Evolutionary conservation across 441 rosid genomes (phyloP).

Genomic region (Populus hybrid): DNA sequence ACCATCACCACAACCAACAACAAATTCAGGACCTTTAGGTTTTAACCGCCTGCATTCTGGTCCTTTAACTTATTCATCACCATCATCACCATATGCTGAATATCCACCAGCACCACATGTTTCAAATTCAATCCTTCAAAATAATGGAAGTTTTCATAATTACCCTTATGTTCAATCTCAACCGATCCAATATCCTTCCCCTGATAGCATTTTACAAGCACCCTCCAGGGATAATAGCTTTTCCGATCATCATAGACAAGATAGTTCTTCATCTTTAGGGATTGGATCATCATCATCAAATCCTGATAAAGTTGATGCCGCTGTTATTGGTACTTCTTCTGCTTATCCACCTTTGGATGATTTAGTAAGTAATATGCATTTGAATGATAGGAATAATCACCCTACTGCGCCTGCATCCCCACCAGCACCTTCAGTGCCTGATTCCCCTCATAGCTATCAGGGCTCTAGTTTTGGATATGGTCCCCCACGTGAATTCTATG

Average conservation of each 20-base stretch:
- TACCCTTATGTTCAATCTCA: slow-evolving; percentile 34
- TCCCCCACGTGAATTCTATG: slow-evolving; percentile 44
- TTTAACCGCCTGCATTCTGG: slow-evolving; percentile 23
- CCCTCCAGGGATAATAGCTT: slow-evolving; percentile 34
- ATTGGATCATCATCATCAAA: slow-evolving; percentile 7
- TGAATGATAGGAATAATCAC: slow-evolving; percentile 37
- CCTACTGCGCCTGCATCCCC: slow-evolving; percentile 38
- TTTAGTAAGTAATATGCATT: slow-evolving; percentile 38
- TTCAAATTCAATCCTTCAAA: slow-evolving; percentile 40
- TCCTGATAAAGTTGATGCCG: slow-evolving; percentile 4
- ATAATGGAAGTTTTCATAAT: slow-evolving; percentile 38
- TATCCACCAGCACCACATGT: slow-evolving; percentile 29
- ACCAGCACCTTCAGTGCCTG: slow-evolving; percentile 34
- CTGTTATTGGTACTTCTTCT: slow-evolving; percentile 25
- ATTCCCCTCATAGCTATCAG: slow-evolving; percentile 24
- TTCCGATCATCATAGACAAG: slow-evolving; percentile 45
- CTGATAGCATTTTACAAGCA: slow-evolving; percentile 34
- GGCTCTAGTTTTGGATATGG: slow-evolving; percentile 33
- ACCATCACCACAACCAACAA: slow-evolving; percentile 20
- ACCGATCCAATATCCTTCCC: slow-evolving; percentile 22
- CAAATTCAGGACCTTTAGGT: slow-evolving; percentile 38
- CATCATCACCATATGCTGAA: slow-evolving; percentile 30
- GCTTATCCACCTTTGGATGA: slow-evolving; percentile 62
- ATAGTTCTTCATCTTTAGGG: slow-evolving; percentile 30
- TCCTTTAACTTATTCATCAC: slow-evolving; percentile 32